phyloP scores from a whole-genome alignment of 305 asterid genomes.

The Fraxinus sp. region DNA sequence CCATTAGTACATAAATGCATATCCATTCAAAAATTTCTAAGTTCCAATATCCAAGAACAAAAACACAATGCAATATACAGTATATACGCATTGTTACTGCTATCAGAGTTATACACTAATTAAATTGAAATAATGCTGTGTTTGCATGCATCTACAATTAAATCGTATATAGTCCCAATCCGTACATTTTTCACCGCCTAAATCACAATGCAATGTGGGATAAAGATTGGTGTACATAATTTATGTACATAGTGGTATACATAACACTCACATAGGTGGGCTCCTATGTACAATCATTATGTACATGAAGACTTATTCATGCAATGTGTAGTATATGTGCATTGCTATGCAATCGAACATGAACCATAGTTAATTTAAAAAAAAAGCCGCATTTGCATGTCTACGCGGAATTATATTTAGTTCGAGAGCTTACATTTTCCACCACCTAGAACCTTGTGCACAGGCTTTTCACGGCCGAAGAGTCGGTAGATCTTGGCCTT shows the following conservation, averaged over 20 bases:
- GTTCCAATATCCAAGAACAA: neutral
- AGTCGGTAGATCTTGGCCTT: slow-evolving; percentile 6
- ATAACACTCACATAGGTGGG: no score
- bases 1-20: neutral
- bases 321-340: no score
- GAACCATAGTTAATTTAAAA: no score
- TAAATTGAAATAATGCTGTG: neutral
- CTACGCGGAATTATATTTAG: neutral
- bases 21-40: neutral
- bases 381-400: no score
- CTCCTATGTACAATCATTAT: no score
- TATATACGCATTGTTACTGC: neutral
- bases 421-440: neutral
- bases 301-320: no score
- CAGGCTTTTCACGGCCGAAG: slow-evolving; percentile 8
- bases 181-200: neutral
- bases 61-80: neutral
- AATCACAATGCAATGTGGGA: neutral
- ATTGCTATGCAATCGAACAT: neutral
- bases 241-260: no score
- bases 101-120: neutral
- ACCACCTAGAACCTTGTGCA: slow-evolving; percentile 20
- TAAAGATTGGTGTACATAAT: no score
- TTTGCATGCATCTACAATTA: neutral
- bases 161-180: neutral